A percentile compares a stretch with the other conserved stretches of the same genome.
Evolutionary conservation across 1,284 basidiomycete genomes (phyloP).

Genomic region (Naganishia sp.): DNA sequence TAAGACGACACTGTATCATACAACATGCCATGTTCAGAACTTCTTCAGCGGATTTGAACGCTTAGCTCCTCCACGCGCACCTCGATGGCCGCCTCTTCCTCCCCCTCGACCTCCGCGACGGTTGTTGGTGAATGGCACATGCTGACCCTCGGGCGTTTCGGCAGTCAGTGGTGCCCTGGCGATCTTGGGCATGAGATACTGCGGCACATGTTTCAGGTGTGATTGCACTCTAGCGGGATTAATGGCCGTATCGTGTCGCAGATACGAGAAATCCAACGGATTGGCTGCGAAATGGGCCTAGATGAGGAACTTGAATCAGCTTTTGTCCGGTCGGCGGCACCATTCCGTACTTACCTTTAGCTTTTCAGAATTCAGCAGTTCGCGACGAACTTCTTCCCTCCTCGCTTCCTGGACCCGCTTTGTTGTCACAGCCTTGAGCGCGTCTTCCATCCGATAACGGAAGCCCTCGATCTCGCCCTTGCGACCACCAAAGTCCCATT

Average conservation of each 20-base stretch:
- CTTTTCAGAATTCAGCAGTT: slow-evolving; percentile 93
- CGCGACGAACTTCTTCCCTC: slow-evolving; percentile 89
- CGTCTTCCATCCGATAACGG: slow-evolving; percentile 97
- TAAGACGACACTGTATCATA: background rate
- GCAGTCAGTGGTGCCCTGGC: slow-evolving; percentile 55
- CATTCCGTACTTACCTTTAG: slow-evolving; percentile 69
- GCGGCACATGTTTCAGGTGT: slow-evolving; percentile 95
- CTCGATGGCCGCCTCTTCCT: slow-evolving; percentile 38
- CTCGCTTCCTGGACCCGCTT: slow-evolving; percentile 86
- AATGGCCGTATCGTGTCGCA: slow-evolving; percentile 91
- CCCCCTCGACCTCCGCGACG: slow-evolving; percentile 38
- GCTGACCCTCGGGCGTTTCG: slow-evolving; percentile 39
- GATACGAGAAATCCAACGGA: slow-evolving; percentile 86
- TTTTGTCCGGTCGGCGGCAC: background rate
- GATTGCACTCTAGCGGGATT: slow-evolving; percentile 83
- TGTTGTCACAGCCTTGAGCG: slow-evolving; percentile 81
- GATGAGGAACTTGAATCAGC: slow-evolving; percentile 6
- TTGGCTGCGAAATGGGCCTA: slow-evolving; percentile 98
- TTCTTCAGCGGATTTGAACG: slow-evolving; percentile 52
- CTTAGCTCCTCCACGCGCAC: slow-evolving; percentile 41
- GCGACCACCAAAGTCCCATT: slow-evolving; percentile 92
- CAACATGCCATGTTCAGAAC: slow-evolving; percentile 41
- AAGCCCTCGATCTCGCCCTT: slow-evolving; percentile 86
- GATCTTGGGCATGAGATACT: slow-evolving; percentile 86
- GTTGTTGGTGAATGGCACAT: slow-evolving; percentile 45